These are phyloP conservation scores for Phyllosticta paracitricarpa DNA, from an alignment of 2,329 filamentous ascomycete genomes.

Conservation along the genomic window DNA sequence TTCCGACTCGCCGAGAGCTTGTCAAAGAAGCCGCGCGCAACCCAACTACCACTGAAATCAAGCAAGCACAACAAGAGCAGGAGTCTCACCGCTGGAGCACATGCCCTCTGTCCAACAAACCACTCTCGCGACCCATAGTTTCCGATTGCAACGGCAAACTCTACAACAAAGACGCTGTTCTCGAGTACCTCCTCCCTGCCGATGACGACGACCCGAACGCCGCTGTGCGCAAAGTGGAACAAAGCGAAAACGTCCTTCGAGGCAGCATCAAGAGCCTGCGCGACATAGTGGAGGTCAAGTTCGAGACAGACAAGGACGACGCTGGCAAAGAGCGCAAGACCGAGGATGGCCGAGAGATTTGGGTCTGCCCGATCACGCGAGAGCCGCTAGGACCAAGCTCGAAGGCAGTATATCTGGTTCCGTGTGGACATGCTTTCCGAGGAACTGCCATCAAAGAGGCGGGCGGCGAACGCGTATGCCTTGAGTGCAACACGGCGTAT, in stretches of 20 bases:
- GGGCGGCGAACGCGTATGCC: slow-evolving; percentile 37
- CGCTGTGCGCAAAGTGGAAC: slow-evolving; percentile 40
- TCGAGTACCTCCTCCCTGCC: slow-evolving; percentile 54
- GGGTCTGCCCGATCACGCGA: slow-evolving; percentile 78
- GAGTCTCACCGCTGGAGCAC: slow-evolving; percentile 78
- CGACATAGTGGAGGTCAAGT: slow-evolving; percentile 80
- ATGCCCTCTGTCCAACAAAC: slow-evolving; percentile 74
- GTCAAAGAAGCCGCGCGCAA: slow-evolving; percentile 85
- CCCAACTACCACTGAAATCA: slow-evolving; percentile 74
- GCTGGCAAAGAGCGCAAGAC: slow-evolving; percentile 35
- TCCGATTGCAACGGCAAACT: slow-evolving; percentile 76
- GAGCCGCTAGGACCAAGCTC: slow-evolving; percentile 72
- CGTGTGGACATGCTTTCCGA: slow-evolving; percentile 90
- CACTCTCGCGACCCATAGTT: slow-evolving; percentile 64
- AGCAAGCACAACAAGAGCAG: slow-evolving; percentile 77
- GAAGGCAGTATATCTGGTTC: slow-evolving; percentile 80
- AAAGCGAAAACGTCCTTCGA: slow-evolving; percentile 44
- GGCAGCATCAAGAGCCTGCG: slow-evolving; percentile 66
- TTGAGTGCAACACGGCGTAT: slow-evolving; percentile 65
- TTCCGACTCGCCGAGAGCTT: slow-evolving; percentile 89
- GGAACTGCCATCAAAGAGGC: slow-evolving; percentile 78
- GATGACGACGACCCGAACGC: slow-evolving; percentile 43
- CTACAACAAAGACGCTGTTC: slow-evolving; percentile 89
- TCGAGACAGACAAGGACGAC: slow-evolving; percentile 47
- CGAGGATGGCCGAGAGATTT: slow-evolving; percentile 24